Evolutionary conservation across 768 basidiomycete genomes (phyloP).

Genomic region (Ramaria sp.): DNA sequence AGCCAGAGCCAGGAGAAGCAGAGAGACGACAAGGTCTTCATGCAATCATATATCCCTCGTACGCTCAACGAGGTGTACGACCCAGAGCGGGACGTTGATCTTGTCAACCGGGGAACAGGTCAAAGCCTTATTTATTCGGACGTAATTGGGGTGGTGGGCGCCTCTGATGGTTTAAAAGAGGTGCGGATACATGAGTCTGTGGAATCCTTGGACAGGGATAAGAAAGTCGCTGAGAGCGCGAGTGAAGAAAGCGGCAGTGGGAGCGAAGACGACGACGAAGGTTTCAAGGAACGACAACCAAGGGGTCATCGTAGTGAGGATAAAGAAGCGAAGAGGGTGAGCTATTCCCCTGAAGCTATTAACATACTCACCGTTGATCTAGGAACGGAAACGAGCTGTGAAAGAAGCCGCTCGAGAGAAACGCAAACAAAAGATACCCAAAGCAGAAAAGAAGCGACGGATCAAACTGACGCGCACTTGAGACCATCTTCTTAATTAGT

Average conservation of each 20-base stretch:
- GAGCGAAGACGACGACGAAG: constrained; percentile 11
- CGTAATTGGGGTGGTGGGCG: constrained; percentile 65
- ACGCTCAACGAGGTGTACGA: constrained; percentile 88
- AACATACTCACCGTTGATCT: constrained; percentile 11
- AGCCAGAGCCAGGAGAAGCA: constrained; percentile 20
- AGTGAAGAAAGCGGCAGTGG: constrained; percentile 16
- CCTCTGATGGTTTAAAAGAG: constrained; percentile 14
- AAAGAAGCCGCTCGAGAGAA: constrained; percentile 84
- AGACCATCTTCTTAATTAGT: background rate
- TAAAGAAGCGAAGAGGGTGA: constrained; percentile 75
- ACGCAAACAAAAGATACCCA: constrained; percentile 89
- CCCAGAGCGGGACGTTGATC: constrained; percentile 84
- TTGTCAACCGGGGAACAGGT: constrained; percentile 59
- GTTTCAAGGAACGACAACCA: constrained; percentile 43
- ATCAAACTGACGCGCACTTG: constrained; percentile 38
- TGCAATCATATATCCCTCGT: constrained; percentile 87
- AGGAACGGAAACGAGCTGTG: constrained; percentile 82
- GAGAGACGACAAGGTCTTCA: constrained; percentile 84
- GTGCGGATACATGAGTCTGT: constrained; percentile 17
- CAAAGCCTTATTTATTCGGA: constrained; percentile 75
- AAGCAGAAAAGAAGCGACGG: constrained; percentile 83
- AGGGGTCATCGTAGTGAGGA: constrained; percentile 92
- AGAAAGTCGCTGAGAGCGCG: constrained; percentile 26
- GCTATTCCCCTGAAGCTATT: constrained; percentile 17
- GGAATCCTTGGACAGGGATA: constrained; percentile 25